Evolutionary conservation across 495 filamentous ascomycete genomes (phyloP), one percentile per base, ranked within the genome.

Genomic region (Baudoinia panamericana): DNA sequence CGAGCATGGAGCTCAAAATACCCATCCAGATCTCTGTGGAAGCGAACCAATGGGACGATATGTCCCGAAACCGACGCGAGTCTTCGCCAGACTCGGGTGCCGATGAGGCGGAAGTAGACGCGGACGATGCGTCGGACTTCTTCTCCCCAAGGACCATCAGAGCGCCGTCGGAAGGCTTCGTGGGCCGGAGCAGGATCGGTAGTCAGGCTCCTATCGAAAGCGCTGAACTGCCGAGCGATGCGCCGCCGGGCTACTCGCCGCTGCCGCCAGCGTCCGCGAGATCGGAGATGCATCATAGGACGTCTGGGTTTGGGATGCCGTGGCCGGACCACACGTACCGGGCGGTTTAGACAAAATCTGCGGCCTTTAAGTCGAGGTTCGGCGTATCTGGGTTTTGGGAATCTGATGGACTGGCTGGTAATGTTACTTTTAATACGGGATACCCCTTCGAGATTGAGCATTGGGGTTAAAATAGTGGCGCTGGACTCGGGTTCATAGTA

Each of bases 11-110:
- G 2, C 61, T 94, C 9, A 74, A 72, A 32, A 44, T 94, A 5
- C 88, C 88, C 4, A 56, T 96, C 32, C 88, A 94, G 58, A 63
- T 96, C 30, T 71, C 70, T 7, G 12, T 44, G 19, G 43, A 41
- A n/a, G n/a, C n/a, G n/a, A n/a, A n/a, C n/a, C n/a, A n/a, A n/a
- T n/a, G n/a, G n/a, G 33, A 12, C 29, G 18, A 13, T 29, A 19
- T 15, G 18, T 29, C 18, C 23, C 30, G 16, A 20, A 5, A 28
- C 12, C 41, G 36, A 44, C 4, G 19, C n/a, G 22, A 15, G 28
- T 16, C 12, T 22, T 1, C 46, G 40, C 1, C 30, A 34, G 27
- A 25, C 5, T 21, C 19, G 25, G 19, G 9, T 15, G 21, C 19
- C 2, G 38, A 45, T 2, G 43, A 46, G 5, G 36, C 30, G 11